Conservation (phyloP, 805 yeast genomes). For the Brettanomyces nanus region DNA sequence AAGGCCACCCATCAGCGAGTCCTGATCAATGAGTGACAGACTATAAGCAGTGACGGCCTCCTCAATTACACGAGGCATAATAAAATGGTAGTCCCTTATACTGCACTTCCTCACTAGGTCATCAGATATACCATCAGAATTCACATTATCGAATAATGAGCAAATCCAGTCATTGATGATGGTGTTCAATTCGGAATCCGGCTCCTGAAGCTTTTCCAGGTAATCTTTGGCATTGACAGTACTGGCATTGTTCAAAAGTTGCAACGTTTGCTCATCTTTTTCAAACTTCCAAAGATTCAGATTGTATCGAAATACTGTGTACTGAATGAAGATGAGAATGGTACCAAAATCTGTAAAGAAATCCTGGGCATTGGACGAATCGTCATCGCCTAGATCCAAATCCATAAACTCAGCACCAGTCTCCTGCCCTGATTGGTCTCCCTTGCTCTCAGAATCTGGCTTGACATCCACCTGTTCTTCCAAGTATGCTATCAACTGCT, state of each 20-base stretch:
- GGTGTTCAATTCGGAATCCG: slow-evolving; percentile 17
- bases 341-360: slow-evolving; percentile 62
- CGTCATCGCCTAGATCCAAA: slow-evolving; percentile 37
- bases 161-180: slow-evolving; percentile 64
- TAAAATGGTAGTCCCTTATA: slow-evolving; percentile 55
- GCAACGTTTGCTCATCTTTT: slow-evolving; percentile 1
- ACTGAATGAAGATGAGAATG: slow-evolving; percentile 37
- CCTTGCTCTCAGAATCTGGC: slow-evolving; percentile 19
- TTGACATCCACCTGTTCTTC: slow-evolving; percentile 31
- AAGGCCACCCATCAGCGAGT: slow-evolving; percentile 63
- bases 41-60: slow-evolving; percentile 61
- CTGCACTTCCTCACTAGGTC: slow-evolving; percentile 62
- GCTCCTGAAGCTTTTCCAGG: slow-evolving; percentile 12
- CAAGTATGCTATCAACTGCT: slow-evolving; percentile 41
- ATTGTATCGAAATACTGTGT: slow-evolving; percentile 10
- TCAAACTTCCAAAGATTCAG: slow-evolving; percentile 8
- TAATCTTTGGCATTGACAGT: slow-evolving; percentile 7
- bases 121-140: slow-evolving; percentile 73
- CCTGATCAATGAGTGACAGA: slow-evolving; percentile 45
- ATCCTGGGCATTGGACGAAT: slow-evolving; percentile 55
- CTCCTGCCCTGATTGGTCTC: slow-evolving; percentile 11
- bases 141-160: slow-evolving; percentile 55
- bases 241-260: slow-evolving; percentile 10
- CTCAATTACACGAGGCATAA: slow-evolving; percentile 67
- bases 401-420: slow-evolving; percentile 19